Evolutionary conservation across 1,284 basidiomycete species (phyloP).

Genomic region (Violaceomyces palustris): DNA sequence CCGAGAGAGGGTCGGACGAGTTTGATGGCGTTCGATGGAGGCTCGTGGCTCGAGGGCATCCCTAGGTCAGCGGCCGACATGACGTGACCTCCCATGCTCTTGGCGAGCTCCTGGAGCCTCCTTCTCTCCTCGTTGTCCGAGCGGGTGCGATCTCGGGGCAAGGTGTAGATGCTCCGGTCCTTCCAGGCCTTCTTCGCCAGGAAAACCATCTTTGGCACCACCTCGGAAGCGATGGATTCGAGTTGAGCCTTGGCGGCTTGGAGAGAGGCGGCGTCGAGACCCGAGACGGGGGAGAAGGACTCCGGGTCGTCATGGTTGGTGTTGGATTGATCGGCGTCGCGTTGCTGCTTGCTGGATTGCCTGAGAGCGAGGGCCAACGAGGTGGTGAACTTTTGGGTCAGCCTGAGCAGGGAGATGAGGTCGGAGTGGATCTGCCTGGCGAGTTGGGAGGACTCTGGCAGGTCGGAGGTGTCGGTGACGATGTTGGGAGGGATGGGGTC

Average conservation of each 20-base stretch:
- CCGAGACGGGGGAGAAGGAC: constrained; percentile 21
- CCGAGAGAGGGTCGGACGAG: constrained; percentile 26
- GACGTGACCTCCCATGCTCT: constrained; percentile 31
- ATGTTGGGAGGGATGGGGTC: constrained; percentile 24
- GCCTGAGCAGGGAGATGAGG: constrained; percentile 19
- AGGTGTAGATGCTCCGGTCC: constrained; percentile 9
- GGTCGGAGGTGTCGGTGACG: neutral
- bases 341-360: constrained; percentile 7
- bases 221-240: constrained; percentile 28
- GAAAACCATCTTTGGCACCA: constrained; percentile 40
- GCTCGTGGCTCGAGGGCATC: constrained; percentile 10
- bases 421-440: constrained; percentile 29
- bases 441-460: constrained; percentile 16
- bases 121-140: constrained; percentile 12
- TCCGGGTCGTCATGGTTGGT: neutral
- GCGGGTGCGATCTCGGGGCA: too few relatives aligned
- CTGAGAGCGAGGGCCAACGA: constrained; percentile 37
- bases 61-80: constrained; percentile 29
- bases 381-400: constrained; percentile 31
- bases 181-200: constrained; percentile 40
- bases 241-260: constrained; percentile 32
- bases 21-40: constrained; percentile 9
- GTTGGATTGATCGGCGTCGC: too few relatives aligned
- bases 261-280: constrained; percentile 31
- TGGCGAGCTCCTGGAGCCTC: constrained; percentile 24